Conservation (phyloP, 2,329 filamentous ascomycete genomes). For the Ceratocystis papillata region DNA sequence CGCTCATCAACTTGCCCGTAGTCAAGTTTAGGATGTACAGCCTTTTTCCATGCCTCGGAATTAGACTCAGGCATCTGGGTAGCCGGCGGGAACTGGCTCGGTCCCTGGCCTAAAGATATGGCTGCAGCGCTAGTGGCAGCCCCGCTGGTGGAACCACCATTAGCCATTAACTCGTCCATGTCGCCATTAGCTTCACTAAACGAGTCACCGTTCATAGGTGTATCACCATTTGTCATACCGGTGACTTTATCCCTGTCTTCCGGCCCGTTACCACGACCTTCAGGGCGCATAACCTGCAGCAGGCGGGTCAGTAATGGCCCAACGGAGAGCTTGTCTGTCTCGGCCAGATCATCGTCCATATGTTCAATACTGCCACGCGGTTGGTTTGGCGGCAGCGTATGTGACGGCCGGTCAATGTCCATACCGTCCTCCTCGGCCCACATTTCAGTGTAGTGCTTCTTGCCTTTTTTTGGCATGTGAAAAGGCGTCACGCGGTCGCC, state of each 20-base stretch:
- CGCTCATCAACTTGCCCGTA: conserved; percentile 82
- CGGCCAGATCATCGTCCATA: conserved; percentile 73
- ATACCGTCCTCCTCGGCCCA: conserved; percentile 91
- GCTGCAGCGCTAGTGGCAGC: not conserved
- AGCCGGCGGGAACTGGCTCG: conserved; percentile 49
- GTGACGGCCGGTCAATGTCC: conserved; percentile 59
- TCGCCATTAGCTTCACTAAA: conserved; percentile 36
- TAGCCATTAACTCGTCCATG: not conserved
- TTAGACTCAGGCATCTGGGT: conserved; percentile 69
- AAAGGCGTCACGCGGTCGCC: conserved; percentile 78
- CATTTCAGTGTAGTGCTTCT: conserved; percentile 74
- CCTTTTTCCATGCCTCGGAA: conserved; percentile 67
- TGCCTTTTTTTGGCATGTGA: conserved; percentile 72
- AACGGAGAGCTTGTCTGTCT: conserved; percentile 80
- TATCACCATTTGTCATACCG: conserved; percentile 36
- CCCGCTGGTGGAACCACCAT: not conserved
- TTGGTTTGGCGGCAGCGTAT: conserved; percentile 66
- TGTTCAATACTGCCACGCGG: conserved; percentile 76
- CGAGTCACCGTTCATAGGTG: conserved; percentile 21
- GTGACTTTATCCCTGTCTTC: conserved; percentile 43
- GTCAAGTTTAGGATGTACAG: conserved; percentile 64
- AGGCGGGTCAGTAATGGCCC: conserved; percentile 77
- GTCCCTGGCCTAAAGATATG: not conserved
- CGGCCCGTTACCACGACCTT: conserved; percentile 45
- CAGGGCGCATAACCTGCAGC: conserved; percentile 69